Percentiles rank a stretch among this genome's conserved stretches.
Evolutionary conservation across 1,284 basidiomycete species (phyloP).

Genomic region (Porogramme epimiltina): DNA sequence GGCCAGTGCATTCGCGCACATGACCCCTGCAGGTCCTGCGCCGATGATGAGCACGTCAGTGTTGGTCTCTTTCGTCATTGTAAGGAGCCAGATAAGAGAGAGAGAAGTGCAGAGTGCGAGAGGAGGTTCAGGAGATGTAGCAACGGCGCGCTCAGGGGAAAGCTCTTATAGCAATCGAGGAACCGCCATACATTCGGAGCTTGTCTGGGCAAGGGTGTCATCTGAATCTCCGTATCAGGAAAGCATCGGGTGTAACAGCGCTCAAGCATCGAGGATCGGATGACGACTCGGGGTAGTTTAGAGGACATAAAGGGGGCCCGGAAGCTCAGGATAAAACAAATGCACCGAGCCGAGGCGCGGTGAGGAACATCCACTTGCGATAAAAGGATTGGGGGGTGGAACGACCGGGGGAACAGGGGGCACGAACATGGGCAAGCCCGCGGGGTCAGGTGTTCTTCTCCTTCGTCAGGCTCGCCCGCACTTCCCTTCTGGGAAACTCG

Average conservation of each 20-base stretch:
- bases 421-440: slow-evolving; percentile 9
- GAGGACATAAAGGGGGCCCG: neutral
- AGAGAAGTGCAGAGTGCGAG: neutral
- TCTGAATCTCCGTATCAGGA: slow-evolving; percentile 19
- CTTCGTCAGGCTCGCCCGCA: slow-evolving; percentile 2
- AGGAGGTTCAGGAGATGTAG: neutral
- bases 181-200: slow-evolving; percentile 15
- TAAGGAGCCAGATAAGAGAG: neutral
- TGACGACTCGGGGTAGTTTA: neutral
- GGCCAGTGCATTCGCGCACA: slow-evolving; percentile 66
- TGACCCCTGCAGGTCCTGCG: slow-evolving; percentile 59
- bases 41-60: slow-evolving; percentile 61
- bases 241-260: slow-evolving; percentile 2
- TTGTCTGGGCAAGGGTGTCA: slow-evolving; percentile 18
- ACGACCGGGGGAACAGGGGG: slow-evolving; percentile 15
- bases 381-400: neutral
- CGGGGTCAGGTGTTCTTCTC: slow-evolving; percentile 14
- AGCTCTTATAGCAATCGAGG: slow-evolving; percentile 10
- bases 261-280: neutral
- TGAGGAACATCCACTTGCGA: neutral
- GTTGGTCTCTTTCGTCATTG: slow-evolving; percentile 13
- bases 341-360: neutral
- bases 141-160: neutral
- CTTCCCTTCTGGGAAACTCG: slow-evolving; percentile 11
- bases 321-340: neutral